Conservation (phyloP, 805 yeast genomes). For the Candida wancherniae region DNA sequence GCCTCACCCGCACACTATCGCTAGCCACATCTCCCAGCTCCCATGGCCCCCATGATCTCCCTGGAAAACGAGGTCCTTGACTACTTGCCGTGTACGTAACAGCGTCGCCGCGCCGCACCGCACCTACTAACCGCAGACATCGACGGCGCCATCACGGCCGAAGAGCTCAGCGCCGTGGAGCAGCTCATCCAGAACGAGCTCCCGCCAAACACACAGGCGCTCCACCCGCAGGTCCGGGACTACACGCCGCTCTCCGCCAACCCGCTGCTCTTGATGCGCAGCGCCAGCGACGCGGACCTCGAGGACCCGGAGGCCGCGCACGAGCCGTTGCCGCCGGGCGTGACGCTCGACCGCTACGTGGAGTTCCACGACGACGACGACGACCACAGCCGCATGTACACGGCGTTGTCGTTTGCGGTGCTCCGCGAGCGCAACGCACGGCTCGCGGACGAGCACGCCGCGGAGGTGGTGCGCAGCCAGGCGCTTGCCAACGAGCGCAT, state of each 20-base stretch:
- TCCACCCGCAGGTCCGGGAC: constrained; percentile 17
- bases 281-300: constrained; percentile 22
- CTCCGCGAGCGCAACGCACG: constrained; percentile 39
- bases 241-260: constrained; percentile 15
- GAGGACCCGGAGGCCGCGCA: constrained; percentile 15
- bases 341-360: constrained; percentile 20
- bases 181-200: constrained; percentile 27
- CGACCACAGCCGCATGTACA: constrained; percentile 23
- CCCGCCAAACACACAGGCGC: constrained; percentile 6
- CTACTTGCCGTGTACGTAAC: constrained; percentile 37
- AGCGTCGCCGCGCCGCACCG: constrained; percentile 1
- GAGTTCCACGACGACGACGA: constrained; percentile 13
- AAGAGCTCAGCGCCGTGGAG: constrained; percentile 34
- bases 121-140: constrained; percentile 21
- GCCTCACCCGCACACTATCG: too few species aligned
- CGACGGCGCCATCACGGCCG: constrained; percentile 32
- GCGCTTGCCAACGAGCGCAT: constrained; percentile 25
- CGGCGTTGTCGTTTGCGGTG: constrained; percentile 37
- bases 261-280: constrained; percentile 15
- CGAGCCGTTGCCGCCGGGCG: constrained; percentile 11
- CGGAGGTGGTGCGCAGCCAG: constrained; percentile 36
- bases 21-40: not conserved
- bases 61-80: constrained; percentile 18
- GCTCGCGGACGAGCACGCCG: constrained; percentile 27
- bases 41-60: constrained; percentile 2